Base-by-base conservation (phyloP, 495 filamentous ascomycete genomes). In the Thozetella sp. region DNA sequence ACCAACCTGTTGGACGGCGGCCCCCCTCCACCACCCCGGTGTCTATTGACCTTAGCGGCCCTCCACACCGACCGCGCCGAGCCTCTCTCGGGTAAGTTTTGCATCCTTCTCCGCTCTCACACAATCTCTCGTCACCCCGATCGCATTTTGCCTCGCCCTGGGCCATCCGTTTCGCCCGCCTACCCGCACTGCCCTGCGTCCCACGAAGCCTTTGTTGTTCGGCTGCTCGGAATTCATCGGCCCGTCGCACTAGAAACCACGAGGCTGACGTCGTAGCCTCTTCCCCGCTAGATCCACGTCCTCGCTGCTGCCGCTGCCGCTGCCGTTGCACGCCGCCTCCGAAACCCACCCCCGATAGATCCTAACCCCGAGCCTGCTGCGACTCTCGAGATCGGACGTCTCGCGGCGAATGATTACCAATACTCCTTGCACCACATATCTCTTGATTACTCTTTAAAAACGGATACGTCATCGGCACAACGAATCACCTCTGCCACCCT, bases 391-490 rank as follows among this genome's bases (percentile, higher is more conserved):
- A 22, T 34, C 43, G 4, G 43, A n/a, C n/a, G 43, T 30, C 9
- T 19, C 20, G 20, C 17, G 25, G 54, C 2, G 25, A n/a, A 40
- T 15, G 34, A 13, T 53, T 53, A 60, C 59, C 56, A 27, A 53
- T 57, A 40, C n/a, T 58, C 52, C 54, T n/a, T n/a, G n/a, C 55
- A 60, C 52, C 55, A 58, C 56, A 45, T 43, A 43, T 56, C 53
- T 40, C 51, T 50, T 53, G 51, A 62, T 48, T 60, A 65, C 52
- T 63, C 59, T 63, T 62, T 67, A 60, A 76, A 71, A 67, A 76
- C 72, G 74, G 71, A 78, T 63, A 63, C 61, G 71, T 72, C 70
- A 73, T 73, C 74, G 69, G 65, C 66, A 68, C 75, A 67, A 60
- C 71, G 71, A 63, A 71, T 69, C 63, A 70, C 76, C 63, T 74